These are phyloP conservation scores for Pythium insidiosum DNA, from an alignment of 352 stramenopile genomes.

Conservation along the genomic window DNA sequence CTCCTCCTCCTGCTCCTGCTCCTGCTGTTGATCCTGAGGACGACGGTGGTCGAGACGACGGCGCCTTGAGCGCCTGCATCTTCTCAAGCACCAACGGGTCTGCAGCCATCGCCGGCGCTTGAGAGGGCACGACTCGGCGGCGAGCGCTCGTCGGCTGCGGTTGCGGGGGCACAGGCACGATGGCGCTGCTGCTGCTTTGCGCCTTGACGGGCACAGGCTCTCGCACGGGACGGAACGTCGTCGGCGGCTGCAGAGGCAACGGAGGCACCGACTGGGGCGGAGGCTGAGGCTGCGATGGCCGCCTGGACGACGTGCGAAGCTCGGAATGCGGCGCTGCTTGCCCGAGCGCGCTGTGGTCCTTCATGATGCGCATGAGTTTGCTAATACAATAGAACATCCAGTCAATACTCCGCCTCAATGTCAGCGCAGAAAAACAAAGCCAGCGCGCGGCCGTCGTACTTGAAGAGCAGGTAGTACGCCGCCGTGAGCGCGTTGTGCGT, in stretches of 20 bases:
- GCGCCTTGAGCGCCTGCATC: not conserved
- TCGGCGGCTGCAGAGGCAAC: not conserved
- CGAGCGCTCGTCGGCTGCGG: too few species aligned
- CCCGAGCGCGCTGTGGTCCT: conserved; percentile 7
- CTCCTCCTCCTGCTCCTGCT: too few species aligned
- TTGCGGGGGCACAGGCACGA: not conserved
- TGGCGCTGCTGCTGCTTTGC: conserved; percentile 1
- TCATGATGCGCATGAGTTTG: conserved; percentile 37
- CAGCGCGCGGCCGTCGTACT: too few species aligned
- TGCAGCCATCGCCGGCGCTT: too few species aligned
- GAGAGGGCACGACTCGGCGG: too few species aligned
- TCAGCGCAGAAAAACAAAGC: too few species aligned
- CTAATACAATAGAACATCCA: conserved; percentile 1
- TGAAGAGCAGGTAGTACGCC: conserved; percentile 71
- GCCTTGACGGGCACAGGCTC: conserved; percentile 10
- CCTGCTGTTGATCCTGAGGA: too few species aligned
- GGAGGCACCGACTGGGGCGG: not conserved
- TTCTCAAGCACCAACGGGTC: not conserved
- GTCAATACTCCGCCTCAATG: too few species aligned
- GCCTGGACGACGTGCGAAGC: not conserved
- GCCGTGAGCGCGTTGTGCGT: conserved; percentile 66
- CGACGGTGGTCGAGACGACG: too few species aligned
- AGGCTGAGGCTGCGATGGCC: not conserved
- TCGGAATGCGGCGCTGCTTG: not conserved
- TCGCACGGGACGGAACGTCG: conserved; percentile 6